phyloP scores from a whole-genome alignment of 1,139 yeast genomes.

The Nakaseomyces kungkrabaensis region DNA sequence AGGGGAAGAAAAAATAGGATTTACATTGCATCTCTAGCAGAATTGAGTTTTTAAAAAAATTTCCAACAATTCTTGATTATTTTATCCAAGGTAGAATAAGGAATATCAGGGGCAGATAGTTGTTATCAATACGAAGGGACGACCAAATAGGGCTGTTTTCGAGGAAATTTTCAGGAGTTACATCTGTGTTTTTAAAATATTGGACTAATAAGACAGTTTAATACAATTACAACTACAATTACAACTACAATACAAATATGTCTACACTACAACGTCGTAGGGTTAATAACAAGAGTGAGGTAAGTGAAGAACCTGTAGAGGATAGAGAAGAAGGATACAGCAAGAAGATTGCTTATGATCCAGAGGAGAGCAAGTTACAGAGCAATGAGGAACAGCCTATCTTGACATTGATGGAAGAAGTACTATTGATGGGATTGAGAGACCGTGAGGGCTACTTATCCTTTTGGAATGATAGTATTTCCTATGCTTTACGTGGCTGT shows the following conservation, averaged over 20 bases:
- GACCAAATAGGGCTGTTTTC: no score
- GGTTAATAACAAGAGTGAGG: slow-evolving; percentile 28
- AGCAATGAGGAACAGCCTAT: slow-evolving; percentile 45
- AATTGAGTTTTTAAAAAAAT: no score
- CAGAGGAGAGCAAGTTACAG: slow-evolving; percentile 40
- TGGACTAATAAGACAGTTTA: not conserved
- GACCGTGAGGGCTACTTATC: slow-evolving; percentile 94
- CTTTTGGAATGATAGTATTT: slow-evolving; percentile 96
- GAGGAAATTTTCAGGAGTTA: no score
- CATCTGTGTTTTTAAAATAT: no score
- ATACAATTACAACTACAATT: not conserved
- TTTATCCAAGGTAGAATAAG: no score
- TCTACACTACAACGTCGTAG: slow-evolving; percentile 42
- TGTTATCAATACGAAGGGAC: no score
- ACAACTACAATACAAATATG: slow-evolving; percentile 14
- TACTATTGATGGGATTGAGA: slow-evolving; percentile 79
- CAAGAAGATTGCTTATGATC: slow-evolving; percentile 42
- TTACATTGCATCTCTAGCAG: no score
- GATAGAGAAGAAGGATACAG: slow-evolving; percentile 15
- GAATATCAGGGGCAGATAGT: no score
- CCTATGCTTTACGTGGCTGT: slow-evolving; percentile 93
- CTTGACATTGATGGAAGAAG: slow-evolving; percentile 93
- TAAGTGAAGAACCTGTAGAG: slow-evolving; percentile 11
- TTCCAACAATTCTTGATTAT: no score
- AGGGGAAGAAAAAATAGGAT: no score